Evolutionary conservation across 352 stramenopile species (phyloP).

Genomic region (Phytophthora colocasiae): DNA sequence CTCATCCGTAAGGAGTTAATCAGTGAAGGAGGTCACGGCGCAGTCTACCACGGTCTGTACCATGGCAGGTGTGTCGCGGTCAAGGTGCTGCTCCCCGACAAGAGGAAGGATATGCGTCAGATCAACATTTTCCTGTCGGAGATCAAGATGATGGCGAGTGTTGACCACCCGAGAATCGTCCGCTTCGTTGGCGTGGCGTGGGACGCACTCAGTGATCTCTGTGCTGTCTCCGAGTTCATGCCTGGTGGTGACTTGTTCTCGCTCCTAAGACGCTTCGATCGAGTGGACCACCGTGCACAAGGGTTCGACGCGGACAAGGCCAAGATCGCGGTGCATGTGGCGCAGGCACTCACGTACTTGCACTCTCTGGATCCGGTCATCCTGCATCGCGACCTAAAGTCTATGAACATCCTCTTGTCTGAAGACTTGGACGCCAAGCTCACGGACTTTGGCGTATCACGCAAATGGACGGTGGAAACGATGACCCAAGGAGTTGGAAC

Average conservation of each 20-base stretch:
- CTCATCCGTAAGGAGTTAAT: constrained; percentile 45
- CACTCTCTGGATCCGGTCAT: constrained; percentile 52
- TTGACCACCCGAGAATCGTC: constrained; percentile 69
- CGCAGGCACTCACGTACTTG: constrained; percentile 57
- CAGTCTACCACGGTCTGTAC: constrained; percentile 59
- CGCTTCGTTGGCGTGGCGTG: constrained; percentile 66
- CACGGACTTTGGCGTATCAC: constrained; percentile 63
- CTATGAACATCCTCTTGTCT: constrained; percentile 61
- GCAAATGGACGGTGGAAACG: constrained; percentile 46
- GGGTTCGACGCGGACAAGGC: constrained; percentile 53
- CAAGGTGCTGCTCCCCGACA: constrained; percentile 53
- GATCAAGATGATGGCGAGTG: constrained; percentile 60
- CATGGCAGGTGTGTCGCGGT: constrained; percentile 55
- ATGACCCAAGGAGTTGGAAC: constrained; percentile 57
- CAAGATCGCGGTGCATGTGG: constrained; percentile 51
- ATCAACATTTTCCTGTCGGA: constrained; percentile 64
- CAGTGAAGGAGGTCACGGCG: constrained; percentile 54
- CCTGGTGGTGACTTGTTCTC: constrained; percentile 49
- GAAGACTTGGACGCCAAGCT: constrained; percentile 48
- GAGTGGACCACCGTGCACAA: constrained; percentile 31
- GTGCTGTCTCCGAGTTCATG: constrained; percentile 68
- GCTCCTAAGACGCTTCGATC: constrained; percentile 43
- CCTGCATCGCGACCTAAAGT: constrained; percentile 68
- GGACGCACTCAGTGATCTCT: constrained; percentile 54
- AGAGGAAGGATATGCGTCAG: constrained; percentile 49